Base-by-base conservation (phyloP, 768 basidiomycete species). In the Heimioporus sp. region DNA sequence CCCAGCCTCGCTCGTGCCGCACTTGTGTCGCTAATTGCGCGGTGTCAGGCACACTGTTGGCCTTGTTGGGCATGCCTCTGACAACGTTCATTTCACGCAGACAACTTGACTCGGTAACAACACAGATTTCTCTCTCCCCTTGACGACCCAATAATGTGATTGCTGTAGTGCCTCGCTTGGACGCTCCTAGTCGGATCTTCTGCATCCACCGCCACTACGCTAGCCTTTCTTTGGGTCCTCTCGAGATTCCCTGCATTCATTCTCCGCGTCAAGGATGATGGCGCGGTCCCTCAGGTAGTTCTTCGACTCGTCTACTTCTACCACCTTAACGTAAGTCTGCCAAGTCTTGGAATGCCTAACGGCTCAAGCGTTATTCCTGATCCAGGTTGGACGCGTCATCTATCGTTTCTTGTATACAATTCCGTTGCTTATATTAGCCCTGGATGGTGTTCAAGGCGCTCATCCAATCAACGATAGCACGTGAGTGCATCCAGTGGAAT, bases 341-440 rank as follows among this genome's bases (percentile, higher is more conserved):
- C 36, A 17, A 43, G 19, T 40, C 51, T 35, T 52, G 31, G 43
- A 34, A 36, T 21, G 11, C 2, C 2, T 45, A 35, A 42, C 45
- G 20, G 10, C 15, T 11, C 54, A 52, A 35, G 50, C 41, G 0
- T 28, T 16, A 8, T 31, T 21, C 24, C 6, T 7, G 6, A 39
- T 31, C 32, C 51, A 91, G 89, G 73, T 80, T 53, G 78, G 82
- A 30, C 83, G 90, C 21, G 81, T 92, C 42, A 66, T 83, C 17
- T 92, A 92, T 62, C 80, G 90, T 15, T 88, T 91, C 70, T 57
- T 87, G 34, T 88, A 86, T 71, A 82, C 85, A 0, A 31, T 86
- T 4, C 88, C 90, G 1, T 67, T 92, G 32, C 69, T 92, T 48
- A 72, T 83, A 43, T 67, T 92, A 40, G 87, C 79, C 5, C 46